Base-by-base conservation (phyloP, 2,329 filamentous ascomycete genomes). In the Fusarium cyanostomum region DNA sequence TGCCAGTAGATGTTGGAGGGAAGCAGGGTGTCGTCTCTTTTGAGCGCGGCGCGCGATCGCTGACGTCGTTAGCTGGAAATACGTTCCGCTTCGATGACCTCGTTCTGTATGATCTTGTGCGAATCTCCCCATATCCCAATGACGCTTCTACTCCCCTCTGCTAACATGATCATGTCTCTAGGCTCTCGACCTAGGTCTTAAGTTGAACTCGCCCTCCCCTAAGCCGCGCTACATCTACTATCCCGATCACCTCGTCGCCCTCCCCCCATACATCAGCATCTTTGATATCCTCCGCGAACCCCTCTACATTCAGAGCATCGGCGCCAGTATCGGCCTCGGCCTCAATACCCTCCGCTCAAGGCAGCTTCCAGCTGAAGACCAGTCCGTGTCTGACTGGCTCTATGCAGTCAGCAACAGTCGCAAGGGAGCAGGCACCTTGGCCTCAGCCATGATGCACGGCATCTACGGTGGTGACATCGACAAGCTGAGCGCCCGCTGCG, bases 391-490 rank as follows among this genome's bases (percentile, higher is more conserved):
- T 8, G 72, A 78, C 13, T 80, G 76, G 74, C 66, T 79, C 37
- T 67, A 73, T 31, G 46, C 65, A 13, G 49, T 77, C 34, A 73
- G 61, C 45, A 68, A 70, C 34, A 73, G 72, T 62, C 51, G 62
- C 34, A 56, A 71, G 30, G 64, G 91, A 7, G 86, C 87, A 12
- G 83, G 95, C 67, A 94, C 96, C 69, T 51, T 97, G 15, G 77
- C 87, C 7, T 97, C 92, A 6, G 92, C 89, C 48, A 78, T 88
- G 72, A 71, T 92, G 50, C 95, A 98, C 75, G 95, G 95, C 37
- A 92, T 98, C 56, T 97, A 96, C 75, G 95, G 94, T 18, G 95
- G 95, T 6, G 91, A 97, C 76, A 86, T 96, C 43, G 87, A 91
- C 74, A 84, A 89, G 72, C 80, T 98, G 46, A 97, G 93, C 75